Conservation (phyloP, 2,329 filamentous ascomycete species). For the Phaeomoniella chlamydospora region DNA sequence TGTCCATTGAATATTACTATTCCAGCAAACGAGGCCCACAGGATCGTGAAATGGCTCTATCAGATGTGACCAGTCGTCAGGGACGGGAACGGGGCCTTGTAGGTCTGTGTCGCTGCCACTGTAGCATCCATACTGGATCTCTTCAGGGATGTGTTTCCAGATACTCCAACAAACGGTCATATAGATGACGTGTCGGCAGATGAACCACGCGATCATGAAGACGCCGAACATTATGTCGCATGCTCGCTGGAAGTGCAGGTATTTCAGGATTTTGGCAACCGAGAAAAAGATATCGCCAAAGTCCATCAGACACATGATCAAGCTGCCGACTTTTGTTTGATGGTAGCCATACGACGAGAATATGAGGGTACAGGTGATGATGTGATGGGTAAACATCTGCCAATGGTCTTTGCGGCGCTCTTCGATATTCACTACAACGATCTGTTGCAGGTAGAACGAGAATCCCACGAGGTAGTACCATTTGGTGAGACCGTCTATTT, state of each 20-base stretch:
- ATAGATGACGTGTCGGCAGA: constrained; percentile 71
- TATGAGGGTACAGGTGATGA: constrained; percentile 74
- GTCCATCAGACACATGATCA: constrained; percentile 87
- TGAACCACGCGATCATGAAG: constrained; percentile 79
- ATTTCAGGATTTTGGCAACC: constrained; percentile 91
- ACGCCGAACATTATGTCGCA: constrained; percentile 76
- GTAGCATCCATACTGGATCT: constrained; percentile 61
- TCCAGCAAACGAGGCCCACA: constrained; percentile 67
- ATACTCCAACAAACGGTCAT: constrained; percentile 70
- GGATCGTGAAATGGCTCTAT: constrained; percentile 60
- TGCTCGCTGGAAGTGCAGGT: constrained; percentile 57
- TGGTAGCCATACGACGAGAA: constrained; percentile 74
- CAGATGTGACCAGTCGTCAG: constrained; percentile 45
- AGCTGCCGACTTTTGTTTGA: constrained; percentile 72
- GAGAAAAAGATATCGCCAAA: constrained; percentile 79
- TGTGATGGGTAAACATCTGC: constrained; percentile 92
- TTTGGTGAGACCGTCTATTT: constrained; percentile 65
- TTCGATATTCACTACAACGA: constrained; percentile 88
- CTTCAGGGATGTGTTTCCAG: constrained; percentile 47
- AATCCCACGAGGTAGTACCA: constrained; percentile 82
- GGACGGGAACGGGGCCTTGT: constrained; percentile 36
- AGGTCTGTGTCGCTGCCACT: constrained; percentile 40
- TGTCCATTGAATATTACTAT: constrained; percentile 54
- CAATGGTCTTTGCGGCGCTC: constrained; percentile 86
- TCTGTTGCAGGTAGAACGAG: constrained; percentile 87